Base-by-base conservation (phyloP, 1,284 basidiomycete genomes). In the Sphagnurus paluster region DNA sequence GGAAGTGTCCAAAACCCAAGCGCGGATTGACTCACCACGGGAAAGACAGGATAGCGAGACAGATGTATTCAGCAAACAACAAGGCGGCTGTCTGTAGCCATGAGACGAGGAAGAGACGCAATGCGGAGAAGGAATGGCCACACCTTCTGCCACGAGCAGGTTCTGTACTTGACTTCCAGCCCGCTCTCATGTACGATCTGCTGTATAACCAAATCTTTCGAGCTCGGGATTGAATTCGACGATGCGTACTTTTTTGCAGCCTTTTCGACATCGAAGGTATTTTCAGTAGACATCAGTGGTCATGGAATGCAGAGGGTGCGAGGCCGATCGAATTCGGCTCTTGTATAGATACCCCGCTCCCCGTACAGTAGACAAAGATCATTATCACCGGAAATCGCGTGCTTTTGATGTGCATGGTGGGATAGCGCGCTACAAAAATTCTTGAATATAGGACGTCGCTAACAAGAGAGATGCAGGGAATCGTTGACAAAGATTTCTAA, bases 61-160 rank as follows among this genome's bases (percentile, higher is more conserved):
- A 74, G 35, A 76, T 74, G 55, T 76, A 75, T 54, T 74, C 74
- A 5, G 70, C 72, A 58, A 76, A 74, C n/a, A 76, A 56, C 11
- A 76, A 53, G 0, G 59, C 71, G n/a, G 74, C 71, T 3, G 74
- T 75, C 73, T 75, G 25, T 13, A 21, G 14, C n/a, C 20, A 44
- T 34, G 6, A 38, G 4, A 11, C 25, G 5, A 35, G 23, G 24
- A 3, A 14, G 30, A 33, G 11, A 13, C 17, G 30, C 0, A 23
- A 35, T 37, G 26, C 11, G 32, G 1, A 36, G 2, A 6, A 32
- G 23, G 35, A 23, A 25, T 37, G 24, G 5, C 46, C 66, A 40
- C 28, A 74, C 72, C 66, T 75, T 76, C 44, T 76, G 72, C 74
- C 74, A 76, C 19, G 71, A 72, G 51, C 72, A 75, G 8, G 72